Base-by-base conservation (phyloP, 1,139 yeast genomes). In the Hansenula sp. region DNA sequence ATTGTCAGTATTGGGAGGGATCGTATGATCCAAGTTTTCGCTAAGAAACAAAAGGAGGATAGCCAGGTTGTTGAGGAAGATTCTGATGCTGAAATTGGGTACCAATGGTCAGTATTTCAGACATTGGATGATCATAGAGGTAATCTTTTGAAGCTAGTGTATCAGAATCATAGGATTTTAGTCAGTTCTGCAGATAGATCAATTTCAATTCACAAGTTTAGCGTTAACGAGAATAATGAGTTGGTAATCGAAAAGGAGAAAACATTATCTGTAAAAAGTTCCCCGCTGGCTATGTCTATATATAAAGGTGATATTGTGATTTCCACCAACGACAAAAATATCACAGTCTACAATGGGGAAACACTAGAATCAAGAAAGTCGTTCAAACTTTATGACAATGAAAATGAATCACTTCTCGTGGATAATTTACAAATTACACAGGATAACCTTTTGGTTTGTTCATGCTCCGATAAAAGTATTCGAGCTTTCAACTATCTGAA, bases 171-270 rank as follows among this genome's bases (percentile, higher is more conserved):
- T 2, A 63, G 61, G 38, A 56, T 82, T 1, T 71, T 68, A 45
- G 80, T 79, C 0, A 71, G 83, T 41, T 80, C 88, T 0, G 67
- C 79, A 1, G 88, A 82, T 56, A 61, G 87, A 48, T 75, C 82
- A 0, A 57, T 81, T 0, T 73, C 83, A 0, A 61, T 80, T 4
- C 85, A 81, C 57, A 63, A 61, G 37, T 53, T 78, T 17, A 54
- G 53, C 1, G 48, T 51, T 3, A 56, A 55, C 8, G 59, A 53
- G 10, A 56, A 51, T 0, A 55, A 52, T 3, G 54, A 9, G 6
- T 17, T 57, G 2, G 19, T 36, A 0, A 50, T 59, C 25, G 39
- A 40, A 31, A 72, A 71, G 40, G 75, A 73, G 32, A 78, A 76
- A 52, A 63, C 73, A 0, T 63, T 82, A 6, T 62, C 81, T 0